Percentiles rank a stretch among this genome's conserved stretches.
Evolutionary conservation across 352 stramenopile genomes (phyloP).

Genomic region (Pythium utonaiense): DNA sequence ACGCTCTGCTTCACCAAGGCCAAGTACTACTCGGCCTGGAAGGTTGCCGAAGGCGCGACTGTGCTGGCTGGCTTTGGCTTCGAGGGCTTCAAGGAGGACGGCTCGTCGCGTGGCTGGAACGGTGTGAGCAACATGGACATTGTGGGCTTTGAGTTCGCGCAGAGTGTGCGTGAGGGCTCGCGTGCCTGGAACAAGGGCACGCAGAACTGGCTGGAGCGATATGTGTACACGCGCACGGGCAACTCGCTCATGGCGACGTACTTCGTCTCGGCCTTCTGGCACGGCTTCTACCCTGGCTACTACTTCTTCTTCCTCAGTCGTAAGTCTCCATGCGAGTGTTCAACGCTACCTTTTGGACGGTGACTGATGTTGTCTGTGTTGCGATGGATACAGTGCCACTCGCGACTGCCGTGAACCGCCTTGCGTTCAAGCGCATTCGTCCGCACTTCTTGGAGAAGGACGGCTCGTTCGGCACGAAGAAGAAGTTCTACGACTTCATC

Average conservation of each 20-base stretch:
- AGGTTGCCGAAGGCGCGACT: slow-evolving; percentile 78
- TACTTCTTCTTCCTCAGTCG: slow-evolving; percentile 94
- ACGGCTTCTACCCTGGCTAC: slow-evolving; percentile 97
- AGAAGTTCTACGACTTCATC: slow-evolving; percentile 51
- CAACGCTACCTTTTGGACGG: too few relatives aligned
- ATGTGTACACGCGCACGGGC: slow-evolving; percentile 93
- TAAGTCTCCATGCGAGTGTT: slow-evolving; percentile 18
- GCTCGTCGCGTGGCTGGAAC: slow-evolving; percentile 89
- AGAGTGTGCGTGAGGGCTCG: slow-evolving; percentile 87
- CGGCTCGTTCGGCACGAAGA: slow-evolving; percentile 35
- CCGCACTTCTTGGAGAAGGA: slow-evolving; percentile 63
- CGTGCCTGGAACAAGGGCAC: slow-evolving; percentile 97
- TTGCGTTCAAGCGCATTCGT: slow-evolving; percentile 61
- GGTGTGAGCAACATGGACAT: slow-evolving; percentile 96
- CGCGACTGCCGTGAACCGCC: slow-evolving; percentile 61
- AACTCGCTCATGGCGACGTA: slow-evolving; percentile 91
- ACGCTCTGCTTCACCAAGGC: slow-evolving; percentile 84
- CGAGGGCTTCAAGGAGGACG: slow-evolving; percentile 91
- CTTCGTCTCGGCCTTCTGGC: slow-evolving; percentile 93
- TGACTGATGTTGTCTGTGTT: too few relatives aligned
- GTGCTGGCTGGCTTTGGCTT: slow-evolving; percentile 90
- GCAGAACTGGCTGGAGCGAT: slow-evolving; percentile 92
- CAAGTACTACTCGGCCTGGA: slow-evolving; percentile 98
- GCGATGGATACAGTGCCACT: slow-evolving; percentile 43
- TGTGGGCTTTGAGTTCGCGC: slow-evolving; percentile 91